Conservation (phyloP, 768 basidiomycete genomes). For the Filobasidium wieringae region DNA sequence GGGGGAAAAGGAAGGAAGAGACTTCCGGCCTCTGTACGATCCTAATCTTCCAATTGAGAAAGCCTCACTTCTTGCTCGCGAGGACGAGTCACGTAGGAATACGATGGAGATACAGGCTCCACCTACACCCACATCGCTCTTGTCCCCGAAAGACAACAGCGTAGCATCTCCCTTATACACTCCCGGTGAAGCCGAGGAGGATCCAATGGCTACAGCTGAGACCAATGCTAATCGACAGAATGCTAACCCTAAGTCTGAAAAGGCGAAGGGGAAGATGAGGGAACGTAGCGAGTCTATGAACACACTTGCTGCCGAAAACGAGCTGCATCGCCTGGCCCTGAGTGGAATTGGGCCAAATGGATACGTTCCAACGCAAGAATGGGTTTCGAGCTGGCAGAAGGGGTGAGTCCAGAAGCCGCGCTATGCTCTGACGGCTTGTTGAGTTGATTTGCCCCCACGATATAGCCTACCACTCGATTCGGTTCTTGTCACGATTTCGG, state of each 20-base stretch:
- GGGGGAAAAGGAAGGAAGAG: background rate
- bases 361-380: constrained; percentile 92
- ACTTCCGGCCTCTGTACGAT: constrained; percentile 1
- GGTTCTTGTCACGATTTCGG: constrained; percentile 75
- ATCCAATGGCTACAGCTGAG: constrained; percentile 22
- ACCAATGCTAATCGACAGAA: constrained; percentile 12
- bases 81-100: background rate
- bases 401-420: constrained; percentile 48
- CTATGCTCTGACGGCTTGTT: background rate
- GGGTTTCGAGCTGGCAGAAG: constrained; percentile 92
- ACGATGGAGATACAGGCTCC: background rate
- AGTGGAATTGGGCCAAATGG: constrained; percentile 72
- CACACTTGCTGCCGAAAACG: constrained; percentile 21
- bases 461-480: constrained; percentile 73
- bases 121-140: background rate
- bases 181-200: constrained; percentile 17
- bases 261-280: constrained; percentile 81
- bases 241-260: constrained; percentile 56
- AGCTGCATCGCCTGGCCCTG: constrained; percentile 55
- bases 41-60: constrained; percentile 4
- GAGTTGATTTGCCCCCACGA: background rate
- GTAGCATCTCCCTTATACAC: constrained; percentile 18
- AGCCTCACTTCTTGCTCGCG: background rate
- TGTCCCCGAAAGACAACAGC: background rate
- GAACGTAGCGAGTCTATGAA: constrained; percentile 43